Evolutionary conservation across 2,329 filamentous ascomycete genomes (phyloP), one percentile per base, ranked within the genome.

Genomic region (Cadophora gregata): DNA sequence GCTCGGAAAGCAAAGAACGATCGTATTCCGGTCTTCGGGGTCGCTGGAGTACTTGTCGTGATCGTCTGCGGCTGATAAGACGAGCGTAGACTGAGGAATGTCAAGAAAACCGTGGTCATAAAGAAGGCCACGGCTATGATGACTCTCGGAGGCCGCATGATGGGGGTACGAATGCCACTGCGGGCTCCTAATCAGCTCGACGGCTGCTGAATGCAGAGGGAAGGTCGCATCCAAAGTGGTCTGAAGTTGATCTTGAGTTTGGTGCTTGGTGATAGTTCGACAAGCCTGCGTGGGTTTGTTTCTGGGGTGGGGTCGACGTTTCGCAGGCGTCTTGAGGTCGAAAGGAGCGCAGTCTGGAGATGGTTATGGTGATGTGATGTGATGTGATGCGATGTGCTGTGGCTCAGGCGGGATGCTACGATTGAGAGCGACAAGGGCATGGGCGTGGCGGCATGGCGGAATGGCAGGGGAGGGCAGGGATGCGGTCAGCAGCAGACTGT

Each of bases 1-100:
- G 89, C 84, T 67, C 88, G 88, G 78, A 92, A 91, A 70, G 90
- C 90, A 79, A 92, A 88, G 70, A 92, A 81, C 47, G 85, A 82
- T 65, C 81, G 81, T 58, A 89, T 77, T 64, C 84, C 80, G 38
- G 83, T 81, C 29, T 68, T 72, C 10, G 65, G 63, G 8, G 64
- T 36, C 16, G 62, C 38, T 12, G 68, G 45, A 14, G 71, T 63
- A 1, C 69, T 62, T 47, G 67, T 68, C 25, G 71, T 67, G 27
- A 71, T 69, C 10, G 65, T 68, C 9, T 71, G 67, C 19, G 72
- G 69, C 16, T 67, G 48, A 59, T 72, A 68, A n/a, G 76, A 74
- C 31, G 74, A 73, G 58, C 72, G 71, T 12, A 77, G 59, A 47
- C 73, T 77, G 27, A 78, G 59, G 48, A 75, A 69, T 24, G 75